These are phyloP conservation scores for Colletotrichum incanum DNA, from an alignment of 2,329 filamentous ascomycete genomes.

Conservation along the genomic window DNA sequence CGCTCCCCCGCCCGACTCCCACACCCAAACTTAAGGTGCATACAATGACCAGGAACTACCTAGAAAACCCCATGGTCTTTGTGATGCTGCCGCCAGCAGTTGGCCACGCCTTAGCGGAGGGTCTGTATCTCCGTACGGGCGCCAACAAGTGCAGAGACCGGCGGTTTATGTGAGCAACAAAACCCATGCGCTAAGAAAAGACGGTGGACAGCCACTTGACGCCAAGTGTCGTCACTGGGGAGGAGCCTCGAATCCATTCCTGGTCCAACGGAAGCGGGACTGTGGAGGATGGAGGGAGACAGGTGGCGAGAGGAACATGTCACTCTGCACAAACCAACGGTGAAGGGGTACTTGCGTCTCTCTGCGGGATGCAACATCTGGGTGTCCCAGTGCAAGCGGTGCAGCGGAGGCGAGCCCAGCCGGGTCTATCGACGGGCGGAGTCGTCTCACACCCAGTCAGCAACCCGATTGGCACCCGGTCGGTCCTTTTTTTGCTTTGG, in stretches of 20 bases:
- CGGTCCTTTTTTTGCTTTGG: background rate
- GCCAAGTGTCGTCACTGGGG: conserved; percentile 35
- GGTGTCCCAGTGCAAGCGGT: conserved; percentile 14
- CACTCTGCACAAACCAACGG: background rate
- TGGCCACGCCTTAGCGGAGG: conserved; percentile 23
- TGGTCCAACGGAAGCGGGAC: conserved; percentile 8
- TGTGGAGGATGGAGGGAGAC: conserved; percentile 9
- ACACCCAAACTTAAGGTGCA: conserved; percentile 27
- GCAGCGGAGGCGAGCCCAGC: conserved; percentile 8
- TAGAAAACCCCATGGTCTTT: conserved; percentile 11
- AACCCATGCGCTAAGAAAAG: conserved; percentile 14
- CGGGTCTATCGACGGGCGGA: conserved; percentile 10
- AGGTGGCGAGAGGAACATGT: conserved; percentile 23
- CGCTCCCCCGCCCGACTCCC: conserved; percentile 23
- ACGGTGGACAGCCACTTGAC: conserved; percentile 20
- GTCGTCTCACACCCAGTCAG: conserved; percentile 12
- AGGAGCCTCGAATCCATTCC: conserved; percentile 1
- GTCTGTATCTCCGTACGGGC: background rate
- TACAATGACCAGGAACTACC: conserved; percentile 22
- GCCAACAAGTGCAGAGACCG: conserved; percentile 9
- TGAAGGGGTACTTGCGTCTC: conserved; percentile 4
- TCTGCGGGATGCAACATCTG: conserved; percentile 22
- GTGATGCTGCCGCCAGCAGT: background rate
- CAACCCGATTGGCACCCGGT: conserved; percentile 23
- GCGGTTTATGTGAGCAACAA: conserved; percentile 2